Evolutionary conservation across 164 flowering plant species (phyloP), one percentile per base, ranked within the genome.

Genomic region (Protea cynaroides): DNA sequence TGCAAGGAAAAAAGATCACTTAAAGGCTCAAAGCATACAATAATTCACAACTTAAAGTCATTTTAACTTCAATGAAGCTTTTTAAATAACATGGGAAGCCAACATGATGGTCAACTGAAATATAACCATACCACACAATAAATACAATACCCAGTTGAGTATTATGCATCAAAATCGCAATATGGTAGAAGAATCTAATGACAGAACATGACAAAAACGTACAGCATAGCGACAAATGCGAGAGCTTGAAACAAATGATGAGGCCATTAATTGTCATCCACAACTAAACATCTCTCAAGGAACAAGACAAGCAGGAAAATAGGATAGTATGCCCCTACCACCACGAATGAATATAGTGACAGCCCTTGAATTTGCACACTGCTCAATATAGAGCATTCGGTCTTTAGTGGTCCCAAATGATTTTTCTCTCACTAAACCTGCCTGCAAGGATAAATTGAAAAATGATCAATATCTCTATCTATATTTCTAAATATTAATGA

Each of bases 391-490:
- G 51, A 95, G 69, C 99, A 95, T 95, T 24, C 92, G 78, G 62
- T 95, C 99, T 75, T 95, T 92, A 47, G 99, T 95, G 24, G 99
- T 95, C 12, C 99, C 99, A 82, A 92, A 92, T 21, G 96, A 67
- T 74, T 88, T 92, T 75, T 95, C 99, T 60, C 96, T 80, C 60
- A 95, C 97, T 72, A 95, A 65, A 54, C 97, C 97, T 76, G 99
- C 99, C 99, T 95, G 71, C 59, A 69, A 10, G 58, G 36, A 56
- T 38, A 44, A 25, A n/a, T 25, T 2, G 34, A 64, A 40, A 14
- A n/a, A 50, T 36, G 19, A 44, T 37, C 18, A 62, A 13, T 25
- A n/a, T 15, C 57, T 25, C 21, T 7, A 12, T 8, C 46, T 12
- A 40, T 29, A 29, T 29, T 29, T 29, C 34, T 29, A 29, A 29